Evolutionary conservation across 331 rosid species (phyloP).

Genomic region (Pyrus hybrid): DNA sequence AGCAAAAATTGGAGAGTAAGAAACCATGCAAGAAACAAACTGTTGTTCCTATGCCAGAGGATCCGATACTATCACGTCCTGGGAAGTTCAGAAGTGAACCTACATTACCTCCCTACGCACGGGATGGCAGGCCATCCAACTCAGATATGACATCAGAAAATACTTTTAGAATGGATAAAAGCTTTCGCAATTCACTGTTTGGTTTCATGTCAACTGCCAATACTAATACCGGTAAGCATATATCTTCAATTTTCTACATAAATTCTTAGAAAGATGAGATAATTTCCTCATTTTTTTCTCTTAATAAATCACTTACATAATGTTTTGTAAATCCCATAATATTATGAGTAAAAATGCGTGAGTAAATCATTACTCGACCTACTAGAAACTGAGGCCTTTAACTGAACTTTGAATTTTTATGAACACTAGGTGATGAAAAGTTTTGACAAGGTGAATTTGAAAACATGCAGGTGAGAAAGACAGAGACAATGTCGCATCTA

Average conservation of each 20-base stretch:
- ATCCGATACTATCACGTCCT: background rate
- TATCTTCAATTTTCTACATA: background rate
- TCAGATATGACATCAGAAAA: conserved; percentile 2
- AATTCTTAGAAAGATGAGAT: background rate
- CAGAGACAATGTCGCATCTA: background rate
- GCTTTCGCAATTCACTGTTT: conserved; percentile 48
- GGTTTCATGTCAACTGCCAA: conserved; percentile 51
- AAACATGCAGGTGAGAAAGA: conserved; percentile 33
- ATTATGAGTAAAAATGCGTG: background rate
- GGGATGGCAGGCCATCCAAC: conserved; percentile 10
- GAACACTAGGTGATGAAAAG: background rate
- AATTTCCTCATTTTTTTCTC: background rate
- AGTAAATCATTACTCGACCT: background rate
- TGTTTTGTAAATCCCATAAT: too few species aligned
- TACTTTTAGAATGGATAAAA: conserved; percentile 24
- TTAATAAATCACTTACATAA: background rate
- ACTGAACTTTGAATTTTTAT: background rate
- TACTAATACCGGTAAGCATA: conserved; percentile 24
- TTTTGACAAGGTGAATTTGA: background rate
- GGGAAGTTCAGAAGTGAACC: conserved; percentile 48
- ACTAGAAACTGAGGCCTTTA: background rate
- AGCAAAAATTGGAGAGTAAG: background rate
- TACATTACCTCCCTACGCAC: conserved; percentile 8
- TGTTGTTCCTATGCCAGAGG: conserved; percentile 7
- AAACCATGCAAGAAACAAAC: background rate